Evolutionary conservation across 2,329 filamentous ascomycete species (phyloP), one percentile per base, ranked within the genome.

Genomic region (Penicillium sp.): DNA sequence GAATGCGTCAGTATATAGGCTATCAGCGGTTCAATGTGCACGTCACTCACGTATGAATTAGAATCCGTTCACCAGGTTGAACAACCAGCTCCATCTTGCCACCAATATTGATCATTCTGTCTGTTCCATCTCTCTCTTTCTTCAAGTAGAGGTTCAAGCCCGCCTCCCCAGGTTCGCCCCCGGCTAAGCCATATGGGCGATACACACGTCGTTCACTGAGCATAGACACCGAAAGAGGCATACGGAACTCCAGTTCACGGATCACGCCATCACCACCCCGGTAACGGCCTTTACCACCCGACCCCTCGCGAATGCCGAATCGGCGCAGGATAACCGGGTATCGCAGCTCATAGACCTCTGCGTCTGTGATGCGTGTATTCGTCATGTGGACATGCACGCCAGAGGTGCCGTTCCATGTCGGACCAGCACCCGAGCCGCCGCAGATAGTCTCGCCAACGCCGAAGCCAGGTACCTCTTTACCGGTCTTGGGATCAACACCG

Each of bases 401-500:
- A 45, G 76, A 81, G 10, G 84, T 84, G 25, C 87, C 87, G 53
- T 85, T 75, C 87, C 87, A 90, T 10, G 76, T 75, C 0, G 83
- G 78, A 0, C 87, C 87, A 0, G 87, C 88, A 25, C 87, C 88
- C 19, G 79, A 82, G 1, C 88, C 88, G 34, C 88, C 87, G 0
- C 86, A 84, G 54, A 92, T 89, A 3, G 88, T 91, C 67, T 92
- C 88, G 64, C 89, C 89, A 71, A 89, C 89, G 7, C 86, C 87
- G 62, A 89, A 90, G 16, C 54, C 52, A 33, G 51, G 48, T 6
- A 45, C 41, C 12, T 52, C 50, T 14, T 29, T 27, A 12, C 55
- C 53, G 3, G 54, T 58, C n/a, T 47, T 41, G 1, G 54, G 46
- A 35, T 56, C 50, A 14, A 53, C 44, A 0, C 50, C 50, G n/a